A percentile compares a stretch with the other conserved stretches of the same genome.
These are phyloP conservation scores for Fusarium longipes DNA, from an alignment of 2,329 filamentous ascomycete species.

Conservation along the genomic window DNA sequence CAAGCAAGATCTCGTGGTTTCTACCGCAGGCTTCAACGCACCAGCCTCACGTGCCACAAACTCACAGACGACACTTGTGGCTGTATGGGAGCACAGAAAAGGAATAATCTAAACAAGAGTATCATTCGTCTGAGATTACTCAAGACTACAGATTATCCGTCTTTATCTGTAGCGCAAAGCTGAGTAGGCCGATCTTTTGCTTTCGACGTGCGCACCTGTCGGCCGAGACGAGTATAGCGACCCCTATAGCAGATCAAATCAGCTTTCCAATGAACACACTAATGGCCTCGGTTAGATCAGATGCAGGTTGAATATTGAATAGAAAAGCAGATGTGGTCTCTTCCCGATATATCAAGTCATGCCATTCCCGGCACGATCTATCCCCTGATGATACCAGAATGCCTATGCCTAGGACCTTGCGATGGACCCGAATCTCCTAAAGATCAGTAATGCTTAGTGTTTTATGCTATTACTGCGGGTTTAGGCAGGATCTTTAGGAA, in stretches of 20 bases:
- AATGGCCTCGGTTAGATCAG: fast-evolving
- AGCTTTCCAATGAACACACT: neutral
- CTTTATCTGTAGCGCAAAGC: neutral
- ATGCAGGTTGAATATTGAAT: neutral
- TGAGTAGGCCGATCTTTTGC: neutral
- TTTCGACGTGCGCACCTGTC: neutral
- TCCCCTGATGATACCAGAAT: conserved; percentile 5
- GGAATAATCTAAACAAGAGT: neutral
- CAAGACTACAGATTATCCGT: fast-evolving
- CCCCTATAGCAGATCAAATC: neutral
- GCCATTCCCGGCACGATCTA: conserved; percentile 32
- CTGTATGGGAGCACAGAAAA: neutral
- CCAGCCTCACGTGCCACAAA: conserved; percentile 10
- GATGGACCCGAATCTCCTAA: neutral
- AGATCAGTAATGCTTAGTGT: neutral
- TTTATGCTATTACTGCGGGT: conserved; percentile 9
- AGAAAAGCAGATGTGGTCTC: neutral
- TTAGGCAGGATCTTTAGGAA: neutral
- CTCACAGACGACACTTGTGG: conserved; percentile 17
- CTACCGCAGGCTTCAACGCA: conserved; percentile 2
- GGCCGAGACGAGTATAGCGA: neutral
- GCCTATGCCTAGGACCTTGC: neutral
- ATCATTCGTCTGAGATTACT: neutral
- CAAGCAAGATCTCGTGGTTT: conserved; percentile 6
- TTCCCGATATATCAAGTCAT: conserved; percentile 32